Percentiles rank a stretch among this genome's conserved stretches.
Evolutionary conservation across 345 rosid species (phyloP).

Genomic region (Euphorbia peplus): DNA sequence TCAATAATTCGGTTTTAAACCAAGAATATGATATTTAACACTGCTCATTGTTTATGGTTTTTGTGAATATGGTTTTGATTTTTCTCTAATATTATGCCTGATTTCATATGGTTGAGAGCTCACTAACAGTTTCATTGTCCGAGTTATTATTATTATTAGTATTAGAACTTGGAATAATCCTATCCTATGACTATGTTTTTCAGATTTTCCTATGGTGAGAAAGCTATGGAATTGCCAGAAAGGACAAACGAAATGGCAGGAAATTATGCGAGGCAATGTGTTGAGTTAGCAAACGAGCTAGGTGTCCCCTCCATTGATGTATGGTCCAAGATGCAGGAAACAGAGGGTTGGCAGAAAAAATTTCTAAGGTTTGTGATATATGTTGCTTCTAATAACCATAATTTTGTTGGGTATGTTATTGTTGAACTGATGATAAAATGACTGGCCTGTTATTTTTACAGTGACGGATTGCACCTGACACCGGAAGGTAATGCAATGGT

Average conservation of each 20-base stretch:
- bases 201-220: slow-evolving; percentile 73
- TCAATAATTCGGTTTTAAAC: too few species aligned
- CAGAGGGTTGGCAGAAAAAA: slow-evolving; percentile 71
- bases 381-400: neutral
- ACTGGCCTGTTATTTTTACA: slow-evolving; percentile 32
- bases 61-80: too few species aligned
- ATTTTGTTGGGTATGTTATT: neutral
- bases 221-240: slow-evolving; percentile 64
- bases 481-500: slow-evolving; percentile 74
- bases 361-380: slow-evolving; percentile 57
- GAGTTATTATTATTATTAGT: too few species aligned
- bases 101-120: too few species aligned
- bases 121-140: too few species aligned
- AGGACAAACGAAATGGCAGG: slow-evolving; percentile 82
- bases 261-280: slow-evolving; percentile 60
- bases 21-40: too few species aligned
- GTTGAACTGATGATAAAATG: neutral
- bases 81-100: too few species aligned
- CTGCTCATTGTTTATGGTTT: too few species aligned
- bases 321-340: slow-evolving; percentile 91
- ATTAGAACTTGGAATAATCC: slow-evolving; percentile 12
- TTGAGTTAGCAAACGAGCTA: slow-evolving; percentile 61
- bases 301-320: slow-evolving; percentile 53
- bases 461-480: slow-evolving; percentile 86
- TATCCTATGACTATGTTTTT: slow-evolving; percentile 7